phyloP scores from a whole-genome alignment of 352 stramenopile species.

The Globisporangium paroecandrum region DNA sequence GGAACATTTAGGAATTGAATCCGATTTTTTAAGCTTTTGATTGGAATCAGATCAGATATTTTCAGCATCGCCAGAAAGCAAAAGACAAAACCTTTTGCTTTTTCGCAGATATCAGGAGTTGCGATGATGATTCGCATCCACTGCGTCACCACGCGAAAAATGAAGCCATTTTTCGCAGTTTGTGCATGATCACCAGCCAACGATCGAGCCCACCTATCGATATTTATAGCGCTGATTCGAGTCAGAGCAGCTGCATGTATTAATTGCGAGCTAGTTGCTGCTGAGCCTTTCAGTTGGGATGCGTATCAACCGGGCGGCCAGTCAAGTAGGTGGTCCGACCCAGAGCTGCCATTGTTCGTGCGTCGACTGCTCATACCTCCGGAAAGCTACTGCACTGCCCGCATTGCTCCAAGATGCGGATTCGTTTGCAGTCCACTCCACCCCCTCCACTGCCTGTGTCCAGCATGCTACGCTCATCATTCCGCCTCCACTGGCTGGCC shows the following conservation, averaged over 20 bases:
- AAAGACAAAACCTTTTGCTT: no score
- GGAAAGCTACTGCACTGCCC: neutral
- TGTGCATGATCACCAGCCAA: neutral
- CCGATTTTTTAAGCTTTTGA: no score
- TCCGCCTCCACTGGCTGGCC: neutral
- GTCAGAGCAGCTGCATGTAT: neutral
- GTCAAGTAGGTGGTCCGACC: neutral
- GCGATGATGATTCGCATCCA: neutral
- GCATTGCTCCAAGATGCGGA: neutral
- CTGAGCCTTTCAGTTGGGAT: neutral
- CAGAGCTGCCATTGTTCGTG: neutral
- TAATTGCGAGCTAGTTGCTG: neutral
- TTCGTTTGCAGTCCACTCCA: neutral
- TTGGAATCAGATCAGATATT: no score
- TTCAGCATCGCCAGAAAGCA: no score
- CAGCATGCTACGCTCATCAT: neutral
- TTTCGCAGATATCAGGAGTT: no score
- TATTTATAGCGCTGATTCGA: neutral
- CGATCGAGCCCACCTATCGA: neutral
- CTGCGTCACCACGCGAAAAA: neutral
- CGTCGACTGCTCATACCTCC: neutral
- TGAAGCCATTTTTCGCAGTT: neutral
- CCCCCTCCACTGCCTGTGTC: neutral
- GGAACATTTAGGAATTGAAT: no score
- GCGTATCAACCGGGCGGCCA: neutral